Evolutionary conservation across 2,329 filamentous ascomycete species (phyloP).

Genomic region (Microdochium paspali): DNA sequence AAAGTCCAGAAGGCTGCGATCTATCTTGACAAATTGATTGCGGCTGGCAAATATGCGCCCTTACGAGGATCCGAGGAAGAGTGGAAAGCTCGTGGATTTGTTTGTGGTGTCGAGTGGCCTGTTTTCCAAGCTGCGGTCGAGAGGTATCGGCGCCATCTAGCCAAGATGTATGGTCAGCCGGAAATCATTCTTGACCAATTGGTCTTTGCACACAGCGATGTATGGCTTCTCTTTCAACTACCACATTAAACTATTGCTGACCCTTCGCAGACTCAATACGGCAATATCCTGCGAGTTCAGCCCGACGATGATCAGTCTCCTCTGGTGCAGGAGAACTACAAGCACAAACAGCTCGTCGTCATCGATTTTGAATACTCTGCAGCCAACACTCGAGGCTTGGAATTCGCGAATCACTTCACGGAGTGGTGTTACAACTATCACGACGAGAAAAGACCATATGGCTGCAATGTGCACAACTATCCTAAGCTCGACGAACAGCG

Average conservation of each 20-base stretch:
- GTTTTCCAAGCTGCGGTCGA: constrained; percentile 66
- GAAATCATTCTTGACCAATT: constrained; percentile 62
- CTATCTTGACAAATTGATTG: constrained; percentile 49
- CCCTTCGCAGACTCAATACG: constrained; percentile 78
- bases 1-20: constrained; percentile 52
- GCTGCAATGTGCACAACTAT: constrained; percentile 61
- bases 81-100: constrained; percentile 64
- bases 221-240: constrained; percentile 31
- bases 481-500: constrained; percentile 73
- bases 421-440: constrained; percentile 99
- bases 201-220: constrained; percentile 96
- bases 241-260: constrained; percentile 2
- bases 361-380: constrained; percentile 98
- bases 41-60: constrained; percentile 25
- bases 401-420: constrained; percentile 97
- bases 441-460: constrained; percentile 53
- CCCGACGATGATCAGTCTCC: constrained; percentile 70
- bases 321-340: constrained; percentile 77
- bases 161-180: constrained; percentile 58
- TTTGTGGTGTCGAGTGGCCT: constrained; percentile 79
- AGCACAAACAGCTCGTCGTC: constrained; percentile 91
- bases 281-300: constrained; percentile 76
- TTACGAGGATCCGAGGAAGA: constrained; percentile 23
- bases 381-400: constrained; percentile 75
- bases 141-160: constrained; percentile 68